Evolutionary conservation across 805 yeast species (phyloP).

Genomic region (Suhomyces sp.): DNA sequence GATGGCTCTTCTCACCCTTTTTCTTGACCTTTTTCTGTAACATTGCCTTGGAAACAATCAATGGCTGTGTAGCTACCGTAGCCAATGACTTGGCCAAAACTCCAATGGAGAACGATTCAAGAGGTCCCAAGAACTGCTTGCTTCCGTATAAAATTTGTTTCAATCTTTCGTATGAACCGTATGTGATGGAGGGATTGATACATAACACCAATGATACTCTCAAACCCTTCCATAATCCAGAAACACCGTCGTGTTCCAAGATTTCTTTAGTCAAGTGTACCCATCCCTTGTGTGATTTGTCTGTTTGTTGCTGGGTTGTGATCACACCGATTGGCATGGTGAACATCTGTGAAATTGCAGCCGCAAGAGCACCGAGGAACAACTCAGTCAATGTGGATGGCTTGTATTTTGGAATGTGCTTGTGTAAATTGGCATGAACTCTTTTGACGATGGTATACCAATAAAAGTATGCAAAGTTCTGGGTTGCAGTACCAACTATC

Average conservation of each 20-base stretch:
- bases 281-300: constrained; percentile 35
- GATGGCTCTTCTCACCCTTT: constrained; percentile 14
- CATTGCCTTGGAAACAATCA: constrained; percentile 81
- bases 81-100: constrained; percentile 81
- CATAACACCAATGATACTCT: constrained; percentile 78
- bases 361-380: constrained; percentile 74
- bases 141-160: constrained; percentile 48
- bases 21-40: constrained; percentile 51
- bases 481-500: constrained; percentile 68
- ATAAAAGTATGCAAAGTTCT: constrained; percentile 80
- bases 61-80: constrained; percentile 77
- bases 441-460: constrained; percentile 78
- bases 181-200: constrained; percentile 82
- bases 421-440: constrained; percentile 44
- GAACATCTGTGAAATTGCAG: constrained; percentile 75
- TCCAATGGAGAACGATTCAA: constrained; percentile 69
- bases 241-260: constrained; percentile 58
- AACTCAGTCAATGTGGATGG: constrained; percentile 66
- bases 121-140: constrained; percentile 50
- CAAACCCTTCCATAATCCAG: constrained; percentile 81
- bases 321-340: constrained; percentile 80
- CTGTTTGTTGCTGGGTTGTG: constrained; percentile 61
- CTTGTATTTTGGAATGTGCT: constrained; percentile 35
- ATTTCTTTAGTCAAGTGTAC: constrained; percentile 45
- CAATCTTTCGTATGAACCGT: constrained; percentile 74